Percentiles rank a stretch among this genome's conserved stretches.
These are phyloP conservation scores for Geotrichum fermentans DNA, from an alignment of 1,139 yeast genomes.

Conservation along the genomic window DNA sequence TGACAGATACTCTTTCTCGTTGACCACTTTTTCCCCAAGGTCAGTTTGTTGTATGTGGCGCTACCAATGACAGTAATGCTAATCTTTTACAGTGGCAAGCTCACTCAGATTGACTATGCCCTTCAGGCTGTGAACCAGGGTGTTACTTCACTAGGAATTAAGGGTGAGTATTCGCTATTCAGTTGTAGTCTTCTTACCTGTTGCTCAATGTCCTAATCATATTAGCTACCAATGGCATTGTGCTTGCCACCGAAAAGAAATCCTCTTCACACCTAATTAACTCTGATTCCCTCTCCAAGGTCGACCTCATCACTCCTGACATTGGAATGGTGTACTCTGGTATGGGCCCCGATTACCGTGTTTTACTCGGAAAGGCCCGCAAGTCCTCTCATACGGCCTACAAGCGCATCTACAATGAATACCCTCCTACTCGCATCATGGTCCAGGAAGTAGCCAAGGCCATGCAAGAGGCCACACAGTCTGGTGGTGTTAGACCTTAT, in stretches of 20 bases:
- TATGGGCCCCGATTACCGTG: slow-evolving; percentile 98
- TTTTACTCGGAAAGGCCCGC: slow-evolving; percentile 87
- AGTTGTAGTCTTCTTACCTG: too few species aligned
- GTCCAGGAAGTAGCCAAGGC: slow-evolving; percentile 93
- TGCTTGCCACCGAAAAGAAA: slow-evolving; percentile 93
- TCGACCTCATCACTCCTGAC: slow-evolving; percentile 84
- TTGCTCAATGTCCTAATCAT: too few species aligned
- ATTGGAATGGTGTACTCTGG: slow-evolving; percentile 97
- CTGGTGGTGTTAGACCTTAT: slow-evolving; percentile 96
- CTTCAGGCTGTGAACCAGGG: slow-evolving; percentile 97
- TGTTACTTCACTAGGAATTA: slow-evolving; percentile 93
- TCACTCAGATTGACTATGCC: slow-evolving; percentile 97
- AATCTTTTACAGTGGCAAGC: slow-evolving; percentile 63
- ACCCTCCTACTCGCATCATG: slow-evolving; percentile 91
- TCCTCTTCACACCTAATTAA: slow-evolving; percentile 74
- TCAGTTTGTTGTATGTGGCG: slow-evolving; percentile 40
- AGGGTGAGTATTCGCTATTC: slow-evolving; percentile 38
- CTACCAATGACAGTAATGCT: neutral
- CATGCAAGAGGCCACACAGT: slow-evolving; percentile 97
- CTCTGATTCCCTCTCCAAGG: slow-evolving; percentile 69
- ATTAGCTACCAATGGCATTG: slow-evolving; percentile 85
- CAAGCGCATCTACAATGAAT: slow-evolving; percentile 89
- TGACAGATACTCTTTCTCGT: slow-evolving; percentile 94
- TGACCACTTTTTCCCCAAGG: slow-evolving; percentile 95
- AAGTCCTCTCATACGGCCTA: slow-evolving; percentile 90